These are phyloP conservation scores for Aspergillus neoniger DNA, from an alignment of 2,329 filamentous ascomycete genomes.

Conservation along the genomic window DNA sequence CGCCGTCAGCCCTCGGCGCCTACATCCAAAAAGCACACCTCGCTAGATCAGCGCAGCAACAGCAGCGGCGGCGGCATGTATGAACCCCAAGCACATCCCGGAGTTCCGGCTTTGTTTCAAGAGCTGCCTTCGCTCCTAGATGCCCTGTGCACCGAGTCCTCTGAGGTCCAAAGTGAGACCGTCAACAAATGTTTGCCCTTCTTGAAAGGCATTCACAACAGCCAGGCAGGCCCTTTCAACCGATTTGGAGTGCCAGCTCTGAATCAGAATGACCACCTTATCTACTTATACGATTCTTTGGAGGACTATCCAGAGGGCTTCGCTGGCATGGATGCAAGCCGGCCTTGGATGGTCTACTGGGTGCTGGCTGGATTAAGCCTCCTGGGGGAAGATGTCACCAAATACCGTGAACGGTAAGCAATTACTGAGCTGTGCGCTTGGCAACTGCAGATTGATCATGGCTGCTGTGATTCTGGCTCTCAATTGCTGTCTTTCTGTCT, in stretches of 20 bases:
- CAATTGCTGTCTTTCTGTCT: neutral
- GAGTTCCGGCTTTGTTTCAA: conserved; percentile 44
- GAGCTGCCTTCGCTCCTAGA: conserved; percentile 65
- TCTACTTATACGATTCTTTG: conserved; percentile 52
- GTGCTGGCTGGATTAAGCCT: conserved; percentile 72
- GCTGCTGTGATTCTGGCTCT: too few species aligned
- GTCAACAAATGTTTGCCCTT: conserved; percentile 69
- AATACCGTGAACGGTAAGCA: conserved; percentile 64
- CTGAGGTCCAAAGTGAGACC: conserved; percentile 67
- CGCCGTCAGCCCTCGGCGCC: conserved; percentile 18
- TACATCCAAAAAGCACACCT: conserved; percentile 11
- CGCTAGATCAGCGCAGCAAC: conserved; percentile 12
- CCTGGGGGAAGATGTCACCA: conserved; percentile 70
- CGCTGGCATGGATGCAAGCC: conserved; percentile 76
- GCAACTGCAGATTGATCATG: too few species aligned
- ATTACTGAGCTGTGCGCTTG: neutral
- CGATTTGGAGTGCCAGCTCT: conserved; percentile 72
- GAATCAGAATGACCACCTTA: conserved; percentile 60
- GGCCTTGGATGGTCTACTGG: conserved; percentile 97
- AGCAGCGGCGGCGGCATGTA: conserved; percentile 21
- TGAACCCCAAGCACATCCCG: conserved; percentile 25
- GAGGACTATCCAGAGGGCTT: conserved; percentile 68
- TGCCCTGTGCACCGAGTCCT: conserved; percentile 66
- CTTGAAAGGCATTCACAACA: conserved; percentile 55
- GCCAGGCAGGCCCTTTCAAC: conserved; percentile 61